Base-by-base conservation (phyloP, 768 basidiomycete species). In the Russula griseocarnosa region DNA sequence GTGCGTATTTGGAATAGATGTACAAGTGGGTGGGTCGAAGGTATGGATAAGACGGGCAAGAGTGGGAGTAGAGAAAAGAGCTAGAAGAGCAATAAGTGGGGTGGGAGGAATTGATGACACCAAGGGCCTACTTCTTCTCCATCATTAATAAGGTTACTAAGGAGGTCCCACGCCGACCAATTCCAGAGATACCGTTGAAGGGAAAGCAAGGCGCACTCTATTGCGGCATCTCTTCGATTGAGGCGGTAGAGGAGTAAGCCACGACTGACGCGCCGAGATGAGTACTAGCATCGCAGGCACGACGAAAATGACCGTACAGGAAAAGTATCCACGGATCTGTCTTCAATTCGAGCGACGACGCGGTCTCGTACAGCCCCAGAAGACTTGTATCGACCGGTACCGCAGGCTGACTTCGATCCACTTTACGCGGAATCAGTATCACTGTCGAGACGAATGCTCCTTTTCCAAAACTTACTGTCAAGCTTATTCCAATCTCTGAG, bases 1-100 rank as follows among this genome's bases (percentile, higher is more conserved):
- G 91, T 89, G 74, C 88, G 92, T 63, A 98, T 83, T 71, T 93
- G 89, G 75, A 98, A 98, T 72, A 91, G 79, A 55, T 82, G 79
- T 34, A 85, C 75, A 61, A 86, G 78, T 4, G 82, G 80, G 61
- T 85, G 82, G n/a, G 74, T 73, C 1, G 80, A 74, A 8, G 85
- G 76, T 24, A 83, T 74, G 13, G 84, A 80, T n/a, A 83, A 72
- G 28, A 79, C 73, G 14, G 84, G 80, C 18, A 83, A 72, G 30
- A 79, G 68, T 2, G 79, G 75, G 9, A 81, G 69, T 51, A 83
- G 70, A 18, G 79, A 75, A 20, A 78, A 76, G 32, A 83, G 70
- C 80, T 83, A 66, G 50, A 58, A 16, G 9, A 52, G 47, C 5
- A 28, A 44, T 58, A 40, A 63, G 47, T 40, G 58, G 5, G 60